Conservation (phyloP, 2,329 filamentous ascomycete species). For the Epichloe coenophiala region DNA sequence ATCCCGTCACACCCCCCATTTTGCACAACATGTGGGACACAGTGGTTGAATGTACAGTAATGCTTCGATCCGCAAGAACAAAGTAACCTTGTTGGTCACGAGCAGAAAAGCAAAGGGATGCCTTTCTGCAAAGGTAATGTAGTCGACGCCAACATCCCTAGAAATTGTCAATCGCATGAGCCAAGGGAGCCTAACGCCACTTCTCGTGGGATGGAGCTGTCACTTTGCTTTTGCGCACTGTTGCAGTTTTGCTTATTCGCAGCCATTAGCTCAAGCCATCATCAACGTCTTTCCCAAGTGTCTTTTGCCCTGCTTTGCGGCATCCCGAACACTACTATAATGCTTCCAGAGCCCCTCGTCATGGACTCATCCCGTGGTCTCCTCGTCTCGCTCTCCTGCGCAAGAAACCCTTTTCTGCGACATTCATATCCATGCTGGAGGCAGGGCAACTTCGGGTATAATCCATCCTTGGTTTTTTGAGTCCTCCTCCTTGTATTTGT, state of each 20-base stretch:
- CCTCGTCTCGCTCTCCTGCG: constrained; percentile 4
- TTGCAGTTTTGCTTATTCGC: constrained; percentile 5
- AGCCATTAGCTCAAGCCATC: constrained; percentile 1
- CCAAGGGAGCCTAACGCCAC: neutral
- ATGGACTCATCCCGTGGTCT: constrained; percentile 1
- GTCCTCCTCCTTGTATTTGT: neutral
- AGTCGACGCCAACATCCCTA: neutral
- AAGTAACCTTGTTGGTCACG: neutral
- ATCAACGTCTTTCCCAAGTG: neutral
- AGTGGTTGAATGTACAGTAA: neutral
- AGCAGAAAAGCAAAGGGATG: neutral
- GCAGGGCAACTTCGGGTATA: neutral
- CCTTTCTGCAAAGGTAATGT: neutral
- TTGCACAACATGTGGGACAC: neutral
- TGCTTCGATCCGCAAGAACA: neutral
- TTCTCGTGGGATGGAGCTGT: neutral
- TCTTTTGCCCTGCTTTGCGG: constrained; percentile 4
- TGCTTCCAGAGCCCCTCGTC: constrained; percentile 2
- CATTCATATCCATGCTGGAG: neutral
- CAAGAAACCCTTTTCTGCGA: neutral
- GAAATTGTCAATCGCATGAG: neutral
- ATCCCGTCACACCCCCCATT: neutral
- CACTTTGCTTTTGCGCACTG: constrained; percentile 7
- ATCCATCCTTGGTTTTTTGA: neutral
- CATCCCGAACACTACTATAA: constrained; percentile 5